A percentile compares a stretch with the other conserved stretches of the same genome.
Conservation (phyloP, 768 basidiomycete species). For the Psilocybe tampanensis region DNA sequence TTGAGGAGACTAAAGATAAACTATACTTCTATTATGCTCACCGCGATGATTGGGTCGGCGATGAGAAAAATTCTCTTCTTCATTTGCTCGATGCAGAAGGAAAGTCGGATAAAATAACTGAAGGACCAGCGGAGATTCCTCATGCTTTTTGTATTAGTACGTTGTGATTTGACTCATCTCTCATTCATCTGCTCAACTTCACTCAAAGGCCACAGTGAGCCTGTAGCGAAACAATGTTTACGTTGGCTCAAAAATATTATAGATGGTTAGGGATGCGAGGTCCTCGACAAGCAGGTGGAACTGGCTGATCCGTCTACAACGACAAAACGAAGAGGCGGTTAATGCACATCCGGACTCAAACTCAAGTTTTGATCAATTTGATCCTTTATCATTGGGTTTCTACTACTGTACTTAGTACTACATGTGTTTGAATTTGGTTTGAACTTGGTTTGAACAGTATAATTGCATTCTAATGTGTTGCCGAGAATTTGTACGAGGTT, state of each 20-base stretch:
- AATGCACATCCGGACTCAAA: too few species aligned
- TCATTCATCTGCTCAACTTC: neutral
- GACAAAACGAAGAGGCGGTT: too few species aligned
- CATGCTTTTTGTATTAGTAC: constrained; percentile 78
- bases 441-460: too few species aligned
- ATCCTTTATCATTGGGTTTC: too few species aligned
- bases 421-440: too few species aligned
- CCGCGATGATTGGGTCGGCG: constrained; percentile 70
- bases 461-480: too few species aligned
- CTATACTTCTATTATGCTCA: constrained; percentile 61
- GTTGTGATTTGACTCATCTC: constrained; percentile 23
- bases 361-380: too few species aligned
- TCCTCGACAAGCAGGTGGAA: too few species aligned
- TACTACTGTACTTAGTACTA: too few species aligned
- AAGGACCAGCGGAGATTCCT: constrained; percentile 51
- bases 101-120: constrained; percentile 38
- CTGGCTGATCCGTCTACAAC: too few species aligned
- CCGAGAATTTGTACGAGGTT: too few species aligned
- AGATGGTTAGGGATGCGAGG: neutral
- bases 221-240: constrained; percentile 50
- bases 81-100: constrained; percentile 36
- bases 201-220: constrained; percentile 50
- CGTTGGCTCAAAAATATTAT: constrained; percentile 36
- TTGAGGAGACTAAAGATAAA: constrained; percentile 40
- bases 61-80: constrained; percentile 49